Base-by-base conservation (phyloP, 1,284 basidiomycete genomes). In the Pseudozyma pruni region DNA sequence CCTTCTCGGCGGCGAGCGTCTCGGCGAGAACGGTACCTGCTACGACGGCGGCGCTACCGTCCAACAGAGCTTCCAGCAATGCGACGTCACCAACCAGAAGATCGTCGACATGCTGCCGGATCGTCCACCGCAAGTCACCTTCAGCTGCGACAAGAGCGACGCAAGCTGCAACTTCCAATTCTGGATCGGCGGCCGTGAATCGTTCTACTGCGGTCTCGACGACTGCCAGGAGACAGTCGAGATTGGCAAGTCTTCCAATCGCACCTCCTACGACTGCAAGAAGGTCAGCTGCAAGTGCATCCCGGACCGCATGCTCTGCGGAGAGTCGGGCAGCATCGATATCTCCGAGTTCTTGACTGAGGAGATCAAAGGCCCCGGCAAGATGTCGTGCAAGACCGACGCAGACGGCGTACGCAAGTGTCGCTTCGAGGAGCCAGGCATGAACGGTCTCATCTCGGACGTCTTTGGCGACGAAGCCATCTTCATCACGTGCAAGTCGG, bases 261-360 rank as follows among this genome's bases (percentile, higher is more conserved):
- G 38, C 17, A 75, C 74, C 2, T 53, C 54, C 27, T 89, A 90
- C 75, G 88, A 90, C 58, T 78, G 78, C 57, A 64, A 70, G 27
- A 88, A 89, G 71, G 90, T 98, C 54, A 86, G 90, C 75, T 98
- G 95, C 84, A 89, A 88, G 57, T 98, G 95, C 81, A 89, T 98
- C 11, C 92, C 94, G 0, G 93, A 88, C 3, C 86, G 91, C 42
- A 98, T 98, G 86, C 88, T 98, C 6, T 98, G 95, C 76, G 95
- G 95, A 11, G 93, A 98, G 82, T 88, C 92, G 47, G 95, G 94
- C 13, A 95, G 92, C 78, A 89, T 98, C 93, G 94, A 98, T 82
- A 97, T 98, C 75, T 89, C 89, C 54, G 95, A 98, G 61, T 98
- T 98, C 83, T 86, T 98, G 66, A 87, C 84, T 22, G 90, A 96